Conservation (phyloP, 108 stramenopile genomes). For the Cyclotella choctawhatcheeana region DNA sequence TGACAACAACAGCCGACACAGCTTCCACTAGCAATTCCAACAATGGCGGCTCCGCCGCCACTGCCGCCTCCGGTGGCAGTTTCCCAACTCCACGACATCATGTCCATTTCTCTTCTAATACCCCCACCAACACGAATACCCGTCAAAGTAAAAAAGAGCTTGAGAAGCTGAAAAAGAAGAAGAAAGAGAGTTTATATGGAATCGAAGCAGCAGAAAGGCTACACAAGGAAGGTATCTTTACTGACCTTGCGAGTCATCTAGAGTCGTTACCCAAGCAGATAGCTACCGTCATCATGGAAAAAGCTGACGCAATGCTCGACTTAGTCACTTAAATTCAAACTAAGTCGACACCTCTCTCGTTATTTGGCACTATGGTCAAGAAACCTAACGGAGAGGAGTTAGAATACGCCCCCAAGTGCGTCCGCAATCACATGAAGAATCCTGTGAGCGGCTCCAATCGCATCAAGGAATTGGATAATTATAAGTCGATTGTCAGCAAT, state of each 20-base stretch:
- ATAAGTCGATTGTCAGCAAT: conserved; percentile 4
- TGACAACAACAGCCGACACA: not conserved
- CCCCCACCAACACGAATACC: no score
- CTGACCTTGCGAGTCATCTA: conserved; percentile 1
- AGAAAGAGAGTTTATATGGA: not conserved
- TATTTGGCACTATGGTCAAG: not conserved
- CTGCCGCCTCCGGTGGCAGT: not conserved
- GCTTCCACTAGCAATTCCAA: not conserved
- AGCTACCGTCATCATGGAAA: not conserved
- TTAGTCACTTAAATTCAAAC: not conserved
- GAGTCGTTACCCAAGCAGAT: not conserved
- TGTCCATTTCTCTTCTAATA: no score
- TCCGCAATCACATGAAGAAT: not conserved
- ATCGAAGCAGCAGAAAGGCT: not conserved
- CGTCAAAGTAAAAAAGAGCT: no score
- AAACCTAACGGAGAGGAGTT: not conserved
- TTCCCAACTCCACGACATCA: no score
- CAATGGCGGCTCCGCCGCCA: not conserved
- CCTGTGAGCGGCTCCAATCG: not conserved
- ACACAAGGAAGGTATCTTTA: not conserved
- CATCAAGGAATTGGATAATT: conserved; percentile 9
- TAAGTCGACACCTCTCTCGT: not conserved
- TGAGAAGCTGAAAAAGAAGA: not conserved
- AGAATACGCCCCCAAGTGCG: not conserved
- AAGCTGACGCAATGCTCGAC: conserved; percentile 38